Evolutionary conservation across 768 basidiomycete species (phyloP).

Genomic region (Suillus placidus): DNA sequence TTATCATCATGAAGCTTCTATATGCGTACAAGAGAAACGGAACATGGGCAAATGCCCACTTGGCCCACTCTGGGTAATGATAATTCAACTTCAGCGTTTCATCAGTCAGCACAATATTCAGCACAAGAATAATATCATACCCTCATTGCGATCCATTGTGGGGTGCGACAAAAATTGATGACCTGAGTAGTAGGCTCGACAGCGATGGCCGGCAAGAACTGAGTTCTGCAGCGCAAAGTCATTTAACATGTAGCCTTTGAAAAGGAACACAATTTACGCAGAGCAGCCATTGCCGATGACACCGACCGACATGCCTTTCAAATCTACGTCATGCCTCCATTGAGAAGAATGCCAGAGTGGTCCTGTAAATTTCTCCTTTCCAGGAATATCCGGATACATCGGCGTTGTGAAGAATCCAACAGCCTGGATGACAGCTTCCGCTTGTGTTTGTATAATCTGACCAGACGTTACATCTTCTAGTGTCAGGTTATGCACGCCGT

Average conservation of each 20-base stretch:
- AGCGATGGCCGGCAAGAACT: conserved; percentile 59
- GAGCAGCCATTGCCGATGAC: conserved; percentile 69
- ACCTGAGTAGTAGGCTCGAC: conserved; percentile 51
- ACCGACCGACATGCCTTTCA: conserved; percentile 56
- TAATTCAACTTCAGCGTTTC: conserved; percentile 38
- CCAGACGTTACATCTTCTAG: conserved; percentile 42
- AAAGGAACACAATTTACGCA: conserved; percentile 42
- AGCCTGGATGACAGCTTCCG: conserved; percentile 52
- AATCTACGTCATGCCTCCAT: conserved; percentile 56
- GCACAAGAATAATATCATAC: conserved; percentile 36
- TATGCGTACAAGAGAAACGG: conserved; percentile 52
- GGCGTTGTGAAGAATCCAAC: conserved; percentile 54
- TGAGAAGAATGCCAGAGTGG: conserved; percentile 54
- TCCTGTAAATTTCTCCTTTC: conserved; percentile 51
- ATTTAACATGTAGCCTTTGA: conserved; percentile 12
- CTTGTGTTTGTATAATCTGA: conserved; percentile 37
- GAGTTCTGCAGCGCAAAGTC: conserved; percentile 48
- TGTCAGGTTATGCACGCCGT: conserved; percentile 45
- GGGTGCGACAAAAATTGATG: conserved; percentile 61
- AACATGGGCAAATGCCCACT: conserved; percentile 54
- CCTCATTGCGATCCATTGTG: conserved; percentile 56
- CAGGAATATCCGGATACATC: conserved; percentile 47
- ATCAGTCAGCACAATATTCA: not conserved
- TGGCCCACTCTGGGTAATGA: conserved; percentile 44
- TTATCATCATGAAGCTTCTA: conserved; percentile 49